A percentile compares a stretch with the other conserved stretches of the same genome.
Conservation (phyloP, 441 rosid genomes). For the Corymbia calophylla region DNA sequence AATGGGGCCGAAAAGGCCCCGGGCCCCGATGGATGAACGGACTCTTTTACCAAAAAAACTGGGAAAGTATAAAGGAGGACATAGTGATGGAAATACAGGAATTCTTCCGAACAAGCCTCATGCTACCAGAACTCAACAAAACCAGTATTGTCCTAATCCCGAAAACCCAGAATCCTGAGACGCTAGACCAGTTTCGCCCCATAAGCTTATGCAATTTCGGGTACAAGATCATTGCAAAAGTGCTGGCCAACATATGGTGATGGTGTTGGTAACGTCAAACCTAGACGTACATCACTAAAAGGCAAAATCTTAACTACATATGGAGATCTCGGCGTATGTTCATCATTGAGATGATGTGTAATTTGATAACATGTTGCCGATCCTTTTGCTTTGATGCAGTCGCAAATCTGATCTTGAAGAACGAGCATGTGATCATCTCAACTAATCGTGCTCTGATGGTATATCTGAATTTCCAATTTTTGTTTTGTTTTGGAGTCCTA, state of each 20-base stretch:
- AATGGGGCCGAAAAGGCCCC: too few species aligned
- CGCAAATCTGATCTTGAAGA: rapidly evolving
- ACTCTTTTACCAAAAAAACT: too few species aligned
- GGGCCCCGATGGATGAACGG: too few species aligned
- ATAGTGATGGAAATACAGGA: too few species aligned
- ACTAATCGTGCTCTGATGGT: not conserved
- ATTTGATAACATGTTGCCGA: rapidly evolving
- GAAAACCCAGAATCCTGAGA: too few species aligned
- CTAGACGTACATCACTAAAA: rapidly evolving
- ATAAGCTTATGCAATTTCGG: too few species aligned
- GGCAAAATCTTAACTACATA: not conserved
- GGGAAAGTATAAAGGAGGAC: too few species aligned
- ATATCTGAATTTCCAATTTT: not conserved
- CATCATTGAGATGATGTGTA: not conserved
- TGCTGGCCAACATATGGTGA: not conserved
- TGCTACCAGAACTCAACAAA: too few species aligned
- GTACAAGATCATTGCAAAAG: too few species aligned
- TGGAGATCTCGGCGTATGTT: rapidly evolving
- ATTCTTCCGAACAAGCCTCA: too few species aligned
- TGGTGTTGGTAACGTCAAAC: not conserved
- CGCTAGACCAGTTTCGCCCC: too few species aligned
- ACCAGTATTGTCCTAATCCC: too few species aligned
- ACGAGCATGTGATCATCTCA: not conserved
- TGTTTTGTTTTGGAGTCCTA: not conserved
- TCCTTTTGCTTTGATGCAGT: not conserved